These are phyloP conservation scores for Russula brevipes DNA, from an alignment of 768 basidiomycete species.

Conservation along the genomic window DNA sequence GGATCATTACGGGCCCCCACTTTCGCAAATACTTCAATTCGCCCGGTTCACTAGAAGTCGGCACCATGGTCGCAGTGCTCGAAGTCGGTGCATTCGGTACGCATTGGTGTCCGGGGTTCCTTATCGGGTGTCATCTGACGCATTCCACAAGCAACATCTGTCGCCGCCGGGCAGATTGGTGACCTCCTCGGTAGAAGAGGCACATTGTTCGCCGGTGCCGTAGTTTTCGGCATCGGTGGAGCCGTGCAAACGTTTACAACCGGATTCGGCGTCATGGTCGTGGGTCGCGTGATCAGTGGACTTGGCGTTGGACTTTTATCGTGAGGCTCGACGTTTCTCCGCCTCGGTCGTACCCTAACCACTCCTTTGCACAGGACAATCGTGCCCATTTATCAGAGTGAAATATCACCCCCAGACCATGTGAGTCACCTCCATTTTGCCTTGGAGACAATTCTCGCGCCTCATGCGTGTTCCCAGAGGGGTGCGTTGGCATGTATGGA, in stretches of 20 bases:
- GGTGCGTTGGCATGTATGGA: slow-evolving; percentile 93
- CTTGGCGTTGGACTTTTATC: slow-evolving; percentile 88
- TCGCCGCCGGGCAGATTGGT: slow-evolving; percentile 84
- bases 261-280: slow-evolving; percentile 75
- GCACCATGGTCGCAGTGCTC: slow-evolving; percentile 94
- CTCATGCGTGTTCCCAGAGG: slow-evolving; percentile 43
- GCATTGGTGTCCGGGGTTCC: slow-evolving; percentile 28
- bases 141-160: slow-evolving; percentile 63
- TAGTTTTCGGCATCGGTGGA: slow-evolving; percentile 83
- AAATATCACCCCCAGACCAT: slow-evolving; percentile 90
- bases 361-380: slow-evolving; percentile 59
- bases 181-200: slow-evolving; percentile 82
- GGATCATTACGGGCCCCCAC: slow-evolving; percentile 84
- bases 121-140: slow-evolving; percentile 1
- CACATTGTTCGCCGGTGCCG: slow-evolving; percentile 76
- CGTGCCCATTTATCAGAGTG: slow-evolving; percentile 91
- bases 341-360: background rate
- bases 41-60: slow-evolving; percentile 67
- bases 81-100: slow-evolving; percentile 88
- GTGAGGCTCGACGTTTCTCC: slow-evolving; percentile 41
- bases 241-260: slow-evolving; percentile 77
- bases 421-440: slow-evolving; percentile 34
- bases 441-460: background rate
- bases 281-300: slow-evolving; percentile 79
- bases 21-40: slow-evolving; percentile 78